phyloP scores from a whole-genome alignment of 495 filamentous ascomycete species.

The Neurospora hispaniola region DNA sequence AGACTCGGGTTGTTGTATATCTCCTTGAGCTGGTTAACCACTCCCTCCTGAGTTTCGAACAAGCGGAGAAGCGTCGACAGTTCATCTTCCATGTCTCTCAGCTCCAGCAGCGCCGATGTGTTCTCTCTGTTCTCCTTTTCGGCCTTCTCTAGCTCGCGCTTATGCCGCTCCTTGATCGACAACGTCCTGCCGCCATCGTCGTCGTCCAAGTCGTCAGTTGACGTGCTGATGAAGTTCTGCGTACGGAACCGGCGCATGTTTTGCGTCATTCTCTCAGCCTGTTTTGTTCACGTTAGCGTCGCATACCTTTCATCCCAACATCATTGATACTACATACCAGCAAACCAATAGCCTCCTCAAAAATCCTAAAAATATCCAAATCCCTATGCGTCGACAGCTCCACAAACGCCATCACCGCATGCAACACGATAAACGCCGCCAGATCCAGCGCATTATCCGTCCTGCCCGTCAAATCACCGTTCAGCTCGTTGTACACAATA shows the following conservation, averaged over 20 bases:
- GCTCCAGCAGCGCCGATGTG: constrained; percentile 52
- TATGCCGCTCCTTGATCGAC: constrained; percentile 38
- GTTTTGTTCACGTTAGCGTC: neutral
- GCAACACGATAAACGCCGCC: constrained; percentile 49
- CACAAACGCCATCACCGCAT: constrained; percentile 52
- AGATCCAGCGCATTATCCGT: constrained; percentile 54
- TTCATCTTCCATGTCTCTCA: constrained; percentile 59
- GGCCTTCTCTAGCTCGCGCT: constrained; percentile 38
- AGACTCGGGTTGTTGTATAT: constrained; percentile 26
- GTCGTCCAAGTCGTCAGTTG: constrained; percentile 37
- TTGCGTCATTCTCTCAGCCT: constrained; percentile 53
- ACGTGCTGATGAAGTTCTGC: constrained; percentile 32
- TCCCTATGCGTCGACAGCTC: constrained; percentile 49
- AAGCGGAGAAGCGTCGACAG: constrained; percentile 47
- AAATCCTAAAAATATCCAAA: constrained; percentile 54
- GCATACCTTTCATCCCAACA: neutral
- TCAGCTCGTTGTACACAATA: constrained; percentile 57
- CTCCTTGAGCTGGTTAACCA: constrained; percentile 39
- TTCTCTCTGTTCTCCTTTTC: constrained; percentile 50
- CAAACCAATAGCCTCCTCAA: constrained; percentile 57
- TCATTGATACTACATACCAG: constrained; percentile 30
- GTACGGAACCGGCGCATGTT: constrained; percentile 54
- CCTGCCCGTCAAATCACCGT: constrained; percentile 53
- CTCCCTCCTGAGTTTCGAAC: constrained; percentile 44
- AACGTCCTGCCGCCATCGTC: constrained; percentile 35